phyloP scores from a whole-genome alignment of 176 grass and related monocot species.

The Juncus effusus region DNA sequence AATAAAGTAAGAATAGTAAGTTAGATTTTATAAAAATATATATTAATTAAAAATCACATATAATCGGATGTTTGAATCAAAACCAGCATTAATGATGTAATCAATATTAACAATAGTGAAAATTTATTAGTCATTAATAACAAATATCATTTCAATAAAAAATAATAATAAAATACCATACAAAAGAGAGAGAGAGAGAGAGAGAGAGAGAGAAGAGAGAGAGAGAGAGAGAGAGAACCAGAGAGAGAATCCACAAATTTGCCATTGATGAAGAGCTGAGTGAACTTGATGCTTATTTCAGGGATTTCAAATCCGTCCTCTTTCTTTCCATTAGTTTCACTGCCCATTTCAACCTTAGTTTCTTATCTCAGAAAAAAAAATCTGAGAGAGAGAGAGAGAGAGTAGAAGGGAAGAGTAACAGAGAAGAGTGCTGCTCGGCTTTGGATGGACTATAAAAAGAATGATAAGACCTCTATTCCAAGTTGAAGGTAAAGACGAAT shows the following conservation, averaged over 20 bases:
- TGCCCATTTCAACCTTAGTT: constrained; percentile 31
- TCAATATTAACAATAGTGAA: too few relatives aligned
- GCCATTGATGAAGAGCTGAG: constrained; percentile 94
- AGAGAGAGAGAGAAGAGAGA: neutral
- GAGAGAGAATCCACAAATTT: constrained; percentile 72
- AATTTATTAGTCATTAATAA: neutral
- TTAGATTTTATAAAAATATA: too few relatives aligned
- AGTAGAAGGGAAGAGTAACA: neutral
- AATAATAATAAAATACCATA: neutral
- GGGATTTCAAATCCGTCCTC: constrained; percentile 45
- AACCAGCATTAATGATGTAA: too few relatives aligned
- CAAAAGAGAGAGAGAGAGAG: neutral
- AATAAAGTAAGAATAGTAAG: constrained; percentile 10
- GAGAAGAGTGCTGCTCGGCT: neutral
- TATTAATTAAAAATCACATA: too few relatives aligned
- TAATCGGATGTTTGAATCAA: too few relatives aligned
- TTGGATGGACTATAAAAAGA: neutral
- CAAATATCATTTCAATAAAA: neutral
- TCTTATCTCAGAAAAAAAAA: too few relatives aligned
- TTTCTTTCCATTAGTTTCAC: constrained; percentile 20
- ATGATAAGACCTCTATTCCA: too few relatives aligned
- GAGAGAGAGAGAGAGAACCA: constrained; percentile 29
- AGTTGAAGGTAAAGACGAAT: neutral
- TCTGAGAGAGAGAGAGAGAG: neutral
- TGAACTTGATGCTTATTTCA: constrained; percentile 64